Evolutionary conservation across 2,329 filamentous ascomycete species (phyloP).

Genomic region (Hypoxylon sp.): DNA sequence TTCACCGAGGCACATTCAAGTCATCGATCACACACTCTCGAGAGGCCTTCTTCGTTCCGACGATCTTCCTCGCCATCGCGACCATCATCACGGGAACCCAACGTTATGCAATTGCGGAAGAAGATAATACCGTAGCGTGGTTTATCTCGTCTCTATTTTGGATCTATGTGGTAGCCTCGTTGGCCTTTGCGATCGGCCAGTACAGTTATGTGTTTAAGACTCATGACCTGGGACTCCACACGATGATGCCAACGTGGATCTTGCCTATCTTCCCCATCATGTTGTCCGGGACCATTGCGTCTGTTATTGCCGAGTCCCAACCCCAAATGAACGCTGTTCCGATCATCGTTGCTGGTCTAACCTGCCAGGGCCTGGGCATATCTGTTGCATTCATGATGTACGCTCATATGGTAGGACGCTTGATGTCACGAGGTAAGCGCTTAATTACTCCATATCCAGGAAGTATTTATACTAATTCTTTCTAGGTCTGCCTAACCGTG

Average conservation of each 20-base stretch:
- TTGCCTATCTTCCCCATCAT: conserved; percentile 80
- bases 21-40: conserved; percentile 70
- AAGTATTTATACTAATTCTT: not conserved
- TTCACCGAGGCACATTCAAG: conserved; percentile 65
- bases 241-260: conserved; percentile 80
- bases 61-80: conserved; percentile 77
- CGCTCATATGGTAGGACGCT: conserved; percentile 74
- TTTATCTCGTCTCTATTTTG: conserved; percentile 75
- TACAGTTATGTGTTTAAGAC: conserved; percentile 74
- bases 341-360: conserved; percentile 73
- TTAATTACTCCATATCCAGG: not conserved
- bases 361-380: conserved; percentile 77
- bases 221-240: conserved; percentile 68
- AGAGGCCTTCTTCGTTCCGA: conserved; percentile 78
- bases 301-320: conserved; percentile 71
- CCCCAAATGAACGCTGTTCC: conserved; percentile 66
- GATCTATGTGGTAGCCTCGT: conserved; percentile 72
- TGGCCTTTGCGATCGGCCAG: conserved; percentile 71
- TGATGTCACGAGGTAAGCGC: conserved; percentile 64
- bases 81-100: conserved; percentile 76
- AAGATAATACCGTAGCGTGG: conserved; percentile 66
- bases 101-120: conserved; percentile 70
- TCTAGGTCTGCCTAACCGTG: conserved; percentile 68
- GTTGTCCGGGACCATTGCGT: conserved; percentile 77
- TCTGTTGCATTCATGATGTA: conserved; percentile 79